Evolutionary conservation across 1,139 yeast genomes (phyloP), one percentile per base, ranked within the genome.

Genomic region (Pichia sp.): DNA sequence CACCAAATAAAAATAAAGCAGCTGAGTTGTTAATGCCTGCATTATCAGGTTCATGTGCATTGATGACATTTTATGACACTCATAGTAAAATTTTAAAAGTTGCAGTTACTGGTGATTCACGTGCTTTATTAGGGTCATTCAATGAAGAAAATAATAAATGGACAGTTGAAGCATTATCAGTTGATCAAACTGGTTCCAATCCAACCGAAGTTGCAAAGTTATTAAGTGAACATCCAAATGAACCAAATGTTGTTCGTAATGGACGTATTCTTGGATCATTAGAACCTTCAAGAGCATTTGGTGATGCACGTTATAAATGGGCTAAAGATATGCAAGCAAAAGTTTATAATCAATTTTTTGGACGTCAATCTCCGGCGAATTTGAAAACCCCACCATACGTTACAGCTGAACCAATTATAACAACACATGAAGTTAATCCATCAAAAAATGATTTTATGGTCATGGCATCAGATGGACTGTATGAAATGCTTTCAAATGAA

Each of bases 211-310:
- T 85, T 22, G 84, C 81, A 25, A 76, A 97, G 52, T 78, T 92
- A 46, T 76, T 82, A 38, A 70, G 79, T 40, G 97, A 90, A 64
- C 98, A 92, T 64, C 98, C 98, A 1, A 82, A 82, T 50, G 97
- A 92, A 64, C 82, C 87, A 28, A 78, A 79, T 47, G 92, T 83
- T 32, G 80, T 90, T 26, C 76, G 87, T 56, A 80, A 87, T 51
- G 98, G 98, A 4, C 76, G 98, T 55, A 86, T 94, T 5, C 73
- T 92, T 55, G 99, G 99, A 0, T 79, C 90, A n/a, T 73, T 92
- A 52, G 98, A 94, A 64, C 98, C 99, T 5, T 80, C 96, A 0
- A 74, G 98, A 57, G 96, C 97, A 1, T 94, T 92, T 70, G 98
- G 99, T 40, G 99, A 92, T 65, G 95, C 96, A 51, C 76, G 96